phyloP scores from a whole-genome alignment of 352 stramenopile species.

The Plasmopara halstedii region DNA sequence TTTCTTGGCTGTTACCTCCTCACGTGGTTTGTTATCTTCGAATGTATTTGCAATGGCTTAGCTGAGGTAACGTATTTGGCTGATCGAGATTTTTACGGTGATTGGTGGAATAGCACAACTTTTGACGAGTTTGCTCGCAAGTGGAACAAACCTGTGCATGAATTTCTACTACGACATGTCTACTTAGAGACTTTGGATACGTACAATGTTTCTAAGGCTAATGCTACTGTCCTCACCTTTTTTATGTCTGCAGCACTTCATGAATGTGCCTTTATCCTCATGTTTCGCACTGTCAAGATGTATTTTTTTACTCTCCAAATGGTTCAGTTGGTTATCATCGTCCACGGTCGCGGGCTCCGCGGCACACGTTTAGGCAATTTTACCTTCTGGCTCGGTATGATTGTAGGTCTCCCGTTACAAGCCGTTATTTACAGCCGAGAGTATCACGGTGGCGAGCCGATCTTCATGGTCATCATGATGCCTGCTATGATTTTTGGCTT shows the following conservation, averaged over 20 bases:
- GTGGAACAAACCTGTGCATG: slow-evolving; percentile 97
- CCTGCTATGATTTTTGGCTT: slow-evolving; percentile 63
- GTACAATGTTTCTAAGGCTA: slow-evolving; percentile 66
- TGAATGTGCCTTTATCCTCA: slow-evolving; percentile 92
- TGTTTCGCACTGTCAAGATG: slow-evolving; percentile 90
- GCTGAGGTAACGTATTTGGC: slow-evolving; percentile 90
- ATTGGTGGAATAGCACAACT: slow-evolving; percentile 97
- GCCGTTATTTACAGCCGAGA: slow-evolving; percentile 76
- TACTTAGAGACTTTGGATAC: slow-evolving; percentile 74
- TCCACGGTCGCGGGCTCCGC: slow-evolving; percentile 63
- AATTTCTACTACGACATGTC: slow-evolving; percentile 87
- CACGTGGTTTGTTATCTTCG: slow-evolving; percentile 96
- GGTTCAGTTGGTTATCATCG: slow-evolving; percentile 90
- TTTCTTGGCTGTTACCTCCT: slow-evolving; percentile 94
- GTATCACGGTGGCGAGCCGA: slow-evolving; percentile 68
- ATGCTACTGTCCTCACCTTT: slow-evolving; percentile 86
- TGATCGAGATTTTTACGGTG: slow-evolving; percentile 92
- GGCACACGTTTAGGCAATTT: slow-evolving; percentile 71
- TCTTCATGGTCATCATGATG: slow-evolving; percentile 78
- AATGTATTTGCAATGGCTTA: slow-evolving; percentile 94
- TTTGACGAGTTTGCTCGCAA: slow-evolving; percentile 87
- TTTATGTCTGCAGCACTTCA: slow-evolving; percentile 93
- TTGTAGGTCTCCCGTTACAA: slow-evolving; percentile 59
- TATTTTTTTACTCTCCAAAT: slow-evolving; percentile 95
- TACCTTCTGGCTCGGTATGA: slow-evolving; percentile 77